Evolutionary conservation across 1,284 basidiomycete genomes (phyloP), one percentile per base, ranked within the genome.

Genomic region (Puccinia novopanici): DNA sequence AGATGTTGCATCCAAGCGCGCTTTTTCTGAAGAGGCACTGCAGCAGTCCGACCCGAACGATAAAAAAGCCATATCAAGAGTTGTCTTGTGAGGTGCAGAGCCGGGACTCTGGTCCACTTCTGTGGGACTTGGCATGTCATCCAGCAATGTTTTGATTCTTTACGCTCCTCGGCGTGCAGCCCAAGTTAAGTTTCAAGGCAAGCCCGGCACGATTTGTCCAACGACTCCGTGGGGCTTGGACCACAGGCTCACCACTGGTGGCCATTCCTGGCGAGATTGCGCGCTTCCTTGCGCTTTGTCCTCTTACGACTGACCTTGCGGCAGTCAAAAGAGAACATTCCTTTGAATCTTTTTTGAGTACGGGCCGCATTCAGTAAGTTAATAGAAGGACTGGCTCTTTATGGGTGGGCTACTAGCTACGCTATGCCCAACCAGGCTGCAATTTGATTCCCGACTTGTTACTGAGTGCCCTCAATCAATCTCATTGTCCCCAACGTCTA

Each of bases 351-450:
- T 27, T 15, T 42, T 67, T 48, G 40, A 67, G 40, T 63, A 63
- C 19, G 42, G 24, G 5, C 24, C 57, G 13, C 57, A 59, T 59
- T 34, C 27, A 59, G 17, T 24, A 2, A 42, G n/a, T 13, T 40
- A 6, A 65, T 37, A 19, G 37, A 65, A 19, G 34, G 37, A 42
- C 22, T 42, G 30, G 10, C 37, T 61, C 57, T 37, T n/a, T n/a
- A n/a, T n/a, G 57, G 57, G 15, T 67, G 63, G 22, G 40, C 42
- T 67, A n/a, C n/a, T 22, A 67, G 63, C 63, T 67, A 42, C 24
- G 40, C 63, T 45, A n/a, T 45, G 48, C 63, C 63, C 24, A 8
- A 27, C 42, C 48, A 15, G 42, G 40, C 12, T 67, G 40, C 42
- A 24, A 30, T 10, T 22, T 40, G 5, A 37, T 37, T 40, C 40